These are phyloP conservation scores for Candida khao-thaluensis DNA, from an alignment of 805 yeast genomes.

Conservation along the genomic window DNA sequence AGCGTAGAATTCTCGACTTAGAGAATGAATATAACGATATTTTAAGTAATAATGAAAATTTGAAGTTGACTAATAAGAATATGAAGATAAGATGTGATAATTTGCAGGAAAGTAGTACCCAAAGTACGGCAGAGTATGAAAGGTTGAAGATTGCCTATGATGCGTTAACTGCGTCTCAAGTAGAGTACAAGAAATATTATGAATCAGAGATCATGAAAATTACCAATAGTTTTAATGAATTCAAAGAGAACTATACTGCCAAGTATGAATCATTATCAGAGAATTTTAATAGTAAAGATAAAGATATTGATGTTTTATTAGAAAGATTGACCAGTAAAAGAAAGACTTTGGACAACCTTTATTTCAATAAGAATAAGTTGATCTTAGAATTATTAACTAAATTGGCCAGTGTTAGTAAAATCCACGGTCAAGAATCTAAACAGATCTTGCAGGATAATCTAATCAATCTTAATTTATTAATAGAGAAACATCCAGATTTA, in stretches of 20 bases:
- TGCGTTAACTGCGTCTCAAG: constrained; percentile 50
- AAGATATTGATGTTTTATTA: constrained; percentile 48
- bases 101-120: constrained; percentile 45
- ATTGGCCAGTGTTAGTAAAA: constrained; percentile 44
- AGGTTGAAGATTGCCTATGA: constrained; percentile 59
- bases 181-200: constrained; percentile 51
- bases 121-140: constrained; percentile 51
- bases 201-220: constrained; percentile 42
- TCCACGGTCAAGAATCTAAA: constrained; percentile 50
- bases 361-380: constrained; percentile 45
- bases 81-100: constrained; percentile 49
- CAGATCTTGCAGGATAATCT: constrained; percentile 47
- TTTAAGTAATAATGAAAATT: constrained; percentile 46
- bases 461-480: constrained; percentile 39
- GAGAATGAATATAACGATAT: constrained; percentile 56
- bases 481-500: constrained; percentile 38
- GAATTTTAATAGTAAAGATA: constrained; percentile 44
- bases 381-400: constrained; percentile 43
- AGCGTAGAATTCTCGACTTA: constrained; percentile 63
- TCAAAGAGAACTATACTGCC: constrained; percentile 34
- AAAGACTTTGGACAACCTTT: constrained; percentile 48
- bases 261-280: constrained; percentile 35
- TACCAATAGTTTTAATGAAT: constrained; percentile 34
- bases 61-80: constrained; percentile 49
- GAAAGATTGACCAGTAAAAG: constrained; percentile 49